Evolutionary conservation across 139 green algal genomes (phyloP), one percentile per base, ranked within the genome.

Genomic region (Tetratostichococcus sp.): DNA sequence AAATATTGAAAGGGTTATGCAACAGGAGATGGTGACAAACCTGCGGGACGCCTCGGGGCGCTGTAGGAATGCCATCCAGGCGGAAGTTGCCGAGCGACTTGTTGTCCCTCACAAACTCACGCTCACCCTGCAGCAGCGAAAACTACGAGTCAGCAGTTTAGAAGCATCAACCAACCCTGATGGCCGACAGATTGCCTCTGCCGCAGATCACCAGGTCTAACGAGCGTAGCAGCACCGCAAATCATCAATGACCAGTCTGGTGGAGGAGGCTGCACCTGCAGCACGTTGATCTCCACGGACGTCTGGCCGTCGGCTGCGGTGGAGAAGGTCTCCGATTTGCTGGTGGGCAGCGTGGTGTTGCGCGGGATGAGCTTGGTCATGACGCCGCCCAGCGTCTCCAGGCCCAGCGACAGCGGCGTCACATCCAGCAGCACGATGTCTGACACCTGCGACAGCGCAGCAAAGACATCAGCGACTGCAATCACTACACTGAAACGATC

Each of bases 381-480:
- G 19, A 99, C 95, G 34, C 95, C 95, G 30, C 95, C 95, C 71
- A 99, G 89, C 0, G 95, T 99, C 87, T 99, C 95, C 81, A 99
- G 86, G 35, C 95, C 95, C 58, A 99, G 91, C 0, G 90, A 97
- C 71, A 99, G 90, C 6, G 95, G 95, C 0, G 94, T 97, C 39
- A 99, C 95, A 77, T 99, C 95, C 67, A 99, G 89, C 73, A 99
- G 90, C 67, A 99, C 94, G 72, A 99, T 99, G 85, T 99, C 94
- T 30, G 73, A 85, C 31, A 97, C 80, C n/a, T n/a, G n/a, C n/a
- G n/a, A n/a, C n/a, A n/a, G n/a, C n/a, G n/a, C n/a, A n/a, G n/a
- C n/a, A n/a, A n/a, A n/a, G n/a, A n/a, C n/a, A n/a, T n/a, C n/a
- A n/a, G n/a, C n/a, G n/a, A n/a, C n/a, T n/a, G n/a, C n/a, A n/a